Percentiles rank a stretch among this genome's conserved stretches.
phyloP scores from a whole-genome alignment of 202 grass and related monocot species.

The Carex arenaria region DNA sequence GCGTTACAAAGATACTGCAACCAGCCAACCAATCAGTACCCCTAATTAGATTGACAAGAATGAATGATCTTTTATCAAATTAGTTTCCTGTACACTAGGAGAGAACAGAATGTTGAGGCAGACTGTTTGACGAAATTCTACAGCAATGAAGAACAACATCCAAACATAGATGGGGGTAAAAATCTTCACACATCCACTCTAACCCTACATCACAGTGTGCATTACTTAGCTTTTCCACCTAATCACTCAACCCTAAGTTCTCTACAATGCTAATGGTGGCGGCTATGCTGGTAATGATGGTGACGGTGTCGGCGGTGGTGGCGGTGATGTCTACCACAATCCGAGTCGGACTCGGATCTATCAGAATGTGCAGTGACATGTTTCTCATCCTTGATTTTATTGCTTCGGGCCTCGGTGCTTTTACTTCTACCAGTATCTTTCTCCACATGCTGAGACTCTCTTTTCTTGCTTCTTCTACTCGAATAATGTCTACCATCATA shows the following conservation, averaged over 20 bases:
- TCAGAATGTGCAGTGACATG: not conserved
- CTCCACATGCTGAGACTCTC: conserved; percentile 11
- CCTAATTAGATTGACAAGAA: not conserved
- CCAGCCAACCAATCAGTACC: not conserved
- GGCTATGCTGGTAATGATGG: not conserved
- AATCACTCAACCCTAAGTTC: not conserved
- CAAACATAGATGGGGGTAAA: not conserved
- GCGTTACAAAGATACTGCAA: too few relatives aligned
- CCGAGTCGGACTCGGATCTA: not conserved
- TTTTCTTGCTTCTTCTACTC: conserved; percentile 32
- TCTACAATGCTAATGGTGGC: not conserved
- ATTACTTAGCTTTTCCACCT: not conserved
- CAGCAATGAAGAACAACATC: not conserved
- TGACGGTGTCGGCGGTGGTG: not conserved
- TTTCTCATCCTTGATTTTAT: conserved; percentile 15
- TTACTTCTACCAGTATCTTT: not conserved
- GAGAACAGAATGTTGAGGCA: not conserved
- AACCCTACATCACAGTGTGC: not conserved
- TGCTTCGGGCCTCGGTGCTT: not conserved
- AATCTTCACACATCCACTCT: not conserved
- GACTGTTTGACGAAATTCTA: not conserved
- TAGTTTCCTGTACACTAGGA: not conserved
- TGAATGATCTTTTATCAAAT: not conserved
- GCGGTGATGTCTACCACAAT: not conserved
- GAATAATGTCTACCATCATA: conserved; percentile 24